Evolutionary conservation across 345 rosid genomes (phyloP).

Genomic region (Cardamine occulta): DNA sequence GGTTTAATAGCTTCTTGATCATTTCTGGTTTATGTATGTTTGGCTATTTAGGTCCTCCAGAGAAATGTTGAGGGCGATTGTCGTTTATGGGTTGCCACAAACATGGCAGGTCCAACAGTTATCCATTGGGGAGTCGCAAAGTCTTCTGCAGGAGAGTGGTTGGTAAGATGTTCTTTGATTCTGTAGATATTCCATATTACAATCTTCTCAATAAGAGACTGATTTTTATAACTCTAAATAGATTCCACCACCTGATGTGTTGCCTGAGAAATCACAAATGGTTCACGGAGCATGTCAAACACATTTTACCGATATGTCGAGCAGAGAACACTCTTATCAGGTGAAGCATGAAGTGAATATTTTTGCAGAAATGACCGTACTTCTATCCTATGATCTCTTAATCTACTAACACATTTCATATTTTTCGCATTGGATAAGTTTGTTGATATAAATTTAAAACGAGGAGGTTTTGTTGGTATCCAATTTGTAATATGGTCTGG

Average conservation of each 20-base stretch:
- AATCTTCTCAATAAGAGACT: slow-evolving; percentile 19
- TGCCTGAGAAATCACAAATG: slow-evolving; percentile 63
- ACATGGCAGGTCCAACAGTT: slow-evolving; percentile 54
- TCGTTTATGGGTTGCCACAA: slow-evolving; percentile 55
- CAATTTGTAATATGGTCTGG: slow-evolving; percentile 66
- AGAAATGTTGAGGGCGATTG: slow-evolving; percentile 45
- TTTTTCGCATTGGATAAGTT: slow-evolving; percentile 29
- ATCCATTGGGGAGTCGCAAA: slow-evolving; percentile 69
- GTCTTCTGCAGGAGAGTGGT: slow-evolving; percentile 59
- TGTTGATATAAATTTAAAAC: slow-evolving; percentile 55
- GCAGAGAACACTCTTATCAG: slow-evolving; percentile 55
- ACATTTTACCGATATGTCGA: slow-evolving; percentile 51
- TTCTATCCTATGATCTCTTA: slow-evolving; percentile 9
- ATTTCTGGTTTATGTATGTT: slow-evolving; percentile 7
- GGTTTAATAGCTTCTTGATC: neutral
- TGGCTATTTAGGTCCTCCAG: slow-evolving; percentile 48
- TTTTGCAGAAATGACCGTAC: neutral
- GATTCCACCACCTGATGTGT: slow-evolving; percentile 60
- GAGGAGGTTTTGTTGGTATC: slow-evolving; percentile 52
- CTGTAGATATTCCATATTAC: neutral
- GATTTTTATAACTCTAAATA: slow-evolving; percentile 24
- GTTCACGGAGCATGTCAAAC: slow-evolving; percentile 65
- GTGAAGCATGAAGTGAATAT: slow-evolving; percentile 33
- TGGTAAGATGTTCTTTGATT: slow-evolving; percentile 51
- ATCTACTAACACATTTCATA: slow-evolving; percentile 15